Base-by-base conservation (phyloP, 1,284 basidiomycete species). In the Butyriboletus appendiculatus region DNA sequence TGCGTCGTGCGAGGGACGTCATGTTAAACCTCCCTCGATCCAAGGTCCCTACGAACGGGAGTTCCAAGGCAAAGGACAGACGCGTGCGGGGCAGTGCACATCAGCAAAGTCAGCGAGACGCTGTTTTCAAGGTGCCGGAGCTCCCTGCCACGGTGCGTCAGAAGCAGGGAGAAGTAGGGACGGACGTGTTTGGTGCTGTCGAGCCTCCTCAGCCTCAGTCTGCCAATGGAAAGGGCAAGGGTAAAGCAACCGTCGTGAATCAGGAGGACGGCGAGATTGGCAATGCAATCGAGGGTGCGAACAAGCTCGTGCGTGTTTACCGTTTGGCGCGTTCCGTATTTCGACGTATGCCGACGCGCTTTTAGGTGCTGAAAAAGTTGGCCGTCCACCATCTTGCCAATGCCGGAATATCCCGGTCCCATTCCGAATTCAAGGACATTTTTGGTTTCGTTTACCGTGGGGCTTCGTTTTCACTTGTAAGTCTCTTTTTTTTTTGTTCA, bases 351-450 rank as follows among this genome's bases (percentile, higher is more conserved):
- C 15, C n/a, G 30, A 42, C 5, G n/a, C n/a, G 4, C 11, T 15
- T 28, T 2, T 50, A 82, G 81, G 64, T 73, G 22, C 67, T 82
- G 35, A 82, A 82, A 66, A 73, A 72, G 50, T 62, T 70, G 22
- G 67, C 76, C 4, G 72, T 74, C 11, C 68, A 65, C 5, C 70
- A 68, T 44, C 71, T 83, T 1, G 61, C 67, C 2, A 62, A 65
- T 10, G 77, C 64, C 55, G 78, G 77, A 2, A 73, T 88, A 33
- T 65, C 75, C 12, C 86, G 84, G 62, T 69, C 76, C 1, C 80
- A 89, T 59, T 63, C 77, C 0, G 85, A 87, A 41, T 89, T 85
- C 66, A 83, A 81, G 56, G 82, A 85, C 4, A 62, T 84, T 14
- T 83, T 76, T 49, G 75, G 74, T 1, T 76, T 71, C 60, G 74